A percentile compares a stretch with the other conserved stretches of the same genome.
Conservation (phyloP, 108 stramenopile species). For the Chaetoceros tenuissimus region DNA sequence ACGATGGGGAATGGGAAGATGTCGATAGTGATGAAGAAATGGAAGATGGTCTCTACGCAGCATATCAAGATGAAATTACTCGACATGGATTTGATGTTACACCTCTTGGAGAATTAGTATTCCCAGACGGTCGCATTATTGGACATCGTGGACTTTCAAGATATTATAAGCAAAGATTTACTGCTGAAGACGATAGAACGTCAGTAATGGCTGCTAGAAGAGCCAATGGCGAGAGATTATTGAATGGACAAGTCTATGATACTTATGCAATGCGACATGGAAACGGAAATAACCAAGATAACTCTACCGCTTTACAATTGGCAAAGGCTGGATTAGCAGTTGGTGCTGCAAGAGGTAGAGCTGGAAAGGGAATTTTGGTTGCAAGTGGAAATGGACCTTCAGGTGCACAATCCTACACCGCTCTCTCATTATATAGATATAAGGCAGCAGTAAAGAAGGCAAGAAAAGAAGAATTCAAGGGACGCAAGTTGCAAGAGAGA, state of each 20-base stretch:
- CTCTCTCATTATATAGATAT: constrained; percentile 77
- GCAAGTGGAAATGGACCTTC: constrained; percentile 11
- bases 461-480: constrained; percentile 50
- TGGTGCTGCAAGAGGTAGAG: constrained; percentile 26
- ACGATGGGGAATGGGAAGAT: constrained; percentile 21
- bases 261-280: constrained; percentile 17
- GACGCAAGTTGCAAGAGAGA: constrained; percentile 36
- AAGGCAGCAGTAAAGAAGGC: constrained; percentile 75
- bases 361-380: constrained; percentile 60
- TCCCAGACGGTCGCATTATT: constrained; percentile 81
- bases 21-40: constrained; percentile 40
- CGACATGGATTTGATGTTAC: constrained; percentile 80
- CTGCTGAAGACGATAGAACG: constrained; percentile 21
- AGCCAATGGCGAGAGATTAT: constrained; percentile 72
- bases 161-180: constrained; percentile 80
- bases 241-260: constrained; percentile 57
- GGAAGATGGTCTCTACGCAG: constrained; percentile 52
- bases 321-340: constrained; percentile 11
- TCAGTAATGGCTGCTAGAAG: constrained; percentile 59
- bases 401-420: constrained; percentile 45
- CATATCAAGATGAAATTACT: constrained; percentile 69
- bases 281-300: neutral
- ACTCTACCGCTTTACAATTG: constrained; percentile 7
- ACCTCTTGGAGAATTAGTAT: constrained; percentile 77
- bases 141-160: constrained; percentile 72